Conservation (phyloP, 257 asterid species). For the Eucommia ulmoides region DNA sequence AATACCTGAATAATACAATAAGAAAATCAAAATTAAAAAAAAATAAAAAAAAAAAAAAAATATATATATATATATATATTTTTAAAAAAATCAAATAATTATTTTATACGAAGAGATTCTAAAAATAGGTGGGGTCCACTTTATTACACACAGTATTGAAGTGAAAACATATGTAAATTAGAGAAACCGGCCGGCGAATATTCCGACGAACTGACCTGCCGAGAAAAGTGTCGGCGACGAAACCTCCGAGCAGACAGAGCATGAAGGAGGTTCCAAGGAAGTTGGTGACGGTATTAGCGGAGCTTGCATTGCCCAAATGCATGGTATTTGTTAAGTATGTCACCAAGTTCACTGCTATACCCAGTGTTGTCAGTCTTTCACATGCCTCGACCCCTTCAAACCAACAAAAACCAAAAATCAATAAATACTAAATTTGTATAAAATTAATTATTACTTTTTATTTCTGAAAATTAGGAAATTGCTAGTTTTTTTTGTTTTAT, state of each 20-base stretch:
- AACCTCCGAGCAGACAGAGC: constrained; percentile 80
- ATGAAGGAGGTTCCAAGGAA: constrained; percentile 84
- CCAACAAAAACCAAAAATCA: not conserved
- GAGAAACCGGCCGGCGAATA: too few relatives aligned
- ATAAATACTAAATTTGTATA: not conserved
- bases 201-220: constrained; percentile 49
- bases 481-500: too few relatives aligned
- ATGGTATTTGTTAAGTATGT: constrained; percentile 73
- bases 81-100: too few relatives aligned
- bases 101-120: too few relatives aligned
- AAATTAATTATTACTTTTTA: not conserved
- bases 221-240: constrained; percentile 66
- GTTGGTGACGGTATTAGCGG: constrained; percentile 73
- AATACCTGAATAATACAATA: constrained; percentile 49
- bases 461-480: not conserved
- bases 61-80: too few relatives aligned
- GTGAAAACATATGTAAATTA: too few relatives aligned
- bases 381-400: constrained; percentile 45
- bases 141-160: too few relatives aligned
- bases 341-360: constrained; percentile 81
- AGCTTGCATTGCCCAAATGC: constrained; percentile 75
- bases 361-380: constrained; percentile 77
- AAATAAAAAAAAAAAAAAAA: too few relatives aligned
- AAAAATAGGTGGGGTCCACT: too few relatives aligned
- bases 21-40: too few relatives aligned